A percentile compares a stretch with the other conserved stretches of the same genome.
Evolutionary conservation across 2,329 filamentous ascomycete genomes (phyloP).

Genomic region (Xylariaceae sp.): DNA sequence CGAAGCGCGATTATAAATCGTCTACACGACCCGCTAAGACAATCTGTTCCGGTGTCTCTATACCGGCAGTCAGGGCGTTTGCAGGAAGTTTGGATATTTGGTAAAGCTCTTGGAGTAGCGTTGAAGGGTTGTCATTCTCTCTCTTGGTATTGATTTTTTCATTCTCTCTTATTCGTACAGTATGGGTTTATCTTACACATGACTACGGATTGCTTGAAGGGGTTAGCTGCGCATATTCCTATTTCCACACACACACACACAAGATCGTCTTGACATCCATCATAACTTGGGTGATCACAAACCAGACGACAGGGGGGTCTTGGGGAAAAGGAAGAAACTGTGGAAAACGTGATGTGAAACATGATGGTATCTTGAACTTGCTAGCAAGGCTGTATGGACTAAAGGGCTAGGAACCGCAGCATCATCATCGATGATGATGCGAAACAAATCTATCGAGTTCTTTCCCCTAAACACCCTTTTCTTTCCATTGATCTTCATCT

Average conservation of each 20-base stretch:
- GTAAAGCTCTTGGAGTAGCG: neutral
- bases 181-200: neutral
- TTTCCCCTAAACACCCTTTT: neutral
- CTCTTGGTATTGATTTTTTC: neutral
- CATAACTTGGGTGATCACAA: neutral
- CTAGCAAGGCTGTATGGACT: conserved; percentile 6
- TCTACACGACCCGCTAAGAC: no score
- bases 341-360: conserved; percentile 2
- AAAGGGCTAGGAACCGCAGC: neutral
- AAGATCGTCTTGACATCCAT: neutral
- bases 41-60: no score
- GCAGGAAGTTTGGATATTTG: neutral
- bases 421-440: conserved; percentile 4
- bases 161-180: no score
- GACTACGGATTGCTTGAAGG: neutral
- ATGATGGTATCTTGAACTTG: conserved; percentile 9
- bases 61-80: neutral
- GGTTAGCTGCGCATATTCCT: neutral
- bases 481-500: neutral
- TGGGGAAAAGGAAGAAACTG: neutral
- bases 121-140: neutral
- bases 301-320: neutral
- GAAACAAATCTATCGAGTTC: conserved; percentile 14
- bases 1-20: neutral
- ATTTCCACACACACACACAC: neutral